These are phyloP conservation scores for Globisporangium barbulae DNA, from an alignment of 352 stramenopile species.

Conservation along the genomic window DNA sequence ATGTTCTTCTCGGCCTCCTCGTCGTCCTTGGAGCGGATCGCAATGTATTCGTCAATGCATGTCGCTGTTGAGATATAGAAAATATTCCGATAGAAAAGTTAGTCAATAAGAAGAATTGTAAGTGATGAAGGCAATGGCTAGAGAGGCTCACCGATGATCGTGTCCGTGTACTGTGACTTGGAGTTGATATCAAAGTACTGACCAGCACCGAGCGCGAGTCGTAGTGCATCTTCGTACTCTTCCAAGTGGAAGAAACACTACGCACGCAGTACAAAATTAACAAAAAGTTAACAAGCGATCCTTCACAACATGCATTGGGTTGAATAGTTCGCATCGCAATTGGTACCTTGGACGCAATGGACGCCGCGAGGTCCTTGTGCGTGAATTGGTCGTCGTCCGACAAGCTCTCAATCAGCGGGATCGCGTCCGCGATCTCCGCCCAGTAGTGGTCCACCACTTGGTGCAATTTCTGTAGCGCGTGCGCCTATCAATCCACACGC, in stretches of 20 bases:
- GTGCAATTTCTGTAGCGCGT: conserved; percentile 91
- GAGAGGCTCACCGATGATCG: conserved; percentile 84
- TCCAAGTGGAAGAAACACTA: conserved; percentile 98
- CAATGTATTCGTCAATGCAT: conserved; percentile 98
- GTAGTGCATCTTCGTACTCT: conserved; percentile 94
- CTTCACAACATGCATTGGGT: not conserved
- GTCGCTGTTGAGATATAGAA: conserved; percentile 41
- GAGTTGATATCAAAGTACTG: conserved; percentile 93
- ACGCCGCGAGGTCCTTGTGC: conserved; percentile 88
- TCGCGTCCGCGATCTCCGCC: conserved; percentile 91
- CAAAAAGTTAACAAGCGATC: not conserved
- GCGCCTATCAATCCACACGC: conserved; percentile 39
- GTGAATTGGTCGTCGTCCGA: conserved; percentile 92
- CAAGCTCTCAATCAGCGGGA: conserved; percentile 92
- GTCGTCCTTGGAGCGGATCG: conserved; percentile 77
- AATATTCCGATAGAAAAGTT: conserved; percentile 5
- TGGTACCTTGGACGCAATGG: conserved; percentile 85
- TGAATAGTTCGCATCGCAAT: not conserved
- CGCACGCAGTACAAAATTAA: not conserved
- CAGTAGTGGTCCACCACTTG: conserved; percentile 93
- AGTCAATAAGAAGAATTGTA: not conserved
- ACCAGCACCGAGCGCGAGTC: conserved; percentile 93
- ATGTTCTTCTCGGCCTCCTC: conserved; percentile 69
- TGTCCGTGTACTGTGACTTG: conserved; percentile 96
- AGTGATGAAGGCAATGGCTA: not conserved